A percentile compares a stretch with the other conserved stretches of the same genome.
Conservation (phyloP, 306 rosid genomes). For the Leucaena leucocephala region DNA sequence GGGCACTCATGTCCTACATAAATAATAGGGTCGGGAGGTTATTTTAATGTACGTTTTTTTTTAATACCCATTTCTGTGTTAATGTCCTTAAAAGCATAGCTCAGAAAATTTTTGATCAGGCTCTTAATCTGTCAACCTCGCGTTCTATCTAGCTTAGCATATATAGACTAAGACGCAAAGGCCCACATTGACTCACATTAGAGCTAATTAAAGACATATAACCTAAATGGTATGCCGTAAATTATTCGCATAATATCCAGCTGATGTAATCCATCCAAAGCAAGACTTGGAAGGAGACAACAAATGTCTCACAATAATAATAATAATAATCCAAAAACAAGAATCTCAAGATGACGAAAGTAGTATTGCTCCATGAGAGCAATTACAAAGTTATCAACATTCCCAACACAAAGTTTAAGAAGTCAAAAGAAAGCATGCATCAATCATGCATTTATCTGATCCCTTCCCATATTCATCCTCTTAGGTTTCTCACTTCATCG, state of each 20-base stretch:
- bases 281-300: background rate
- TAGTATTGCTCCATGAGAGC: background rate
- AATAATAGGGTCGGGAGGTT: background rate
- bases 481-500: background rate
- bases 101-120: no score
- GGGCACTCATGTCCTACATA: background rate
- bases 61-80: no score
- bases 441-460: background rate
- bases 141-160: no score
- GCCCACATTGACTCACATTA: no score
- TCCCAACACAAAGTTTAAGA: background rate
- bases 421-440: background rate
- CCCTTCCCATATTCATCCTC: background rate
- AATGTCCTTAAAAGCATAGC: no score
- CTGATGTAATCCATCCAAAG: background rate
- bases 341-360: background rate
- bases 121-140: no score
- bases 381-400: background rate
- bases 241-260: background rate
- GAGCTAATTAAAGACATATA: no score
- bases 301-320: background rate
- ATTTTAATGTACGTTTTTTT: background rate
- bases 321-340: background rate
- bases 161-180: no score
- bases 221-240: background rate